phyloP scores from a whole-genome alignment of 495 filamentous ascomycete species.

The Neurospora tetraspora region DNA sequence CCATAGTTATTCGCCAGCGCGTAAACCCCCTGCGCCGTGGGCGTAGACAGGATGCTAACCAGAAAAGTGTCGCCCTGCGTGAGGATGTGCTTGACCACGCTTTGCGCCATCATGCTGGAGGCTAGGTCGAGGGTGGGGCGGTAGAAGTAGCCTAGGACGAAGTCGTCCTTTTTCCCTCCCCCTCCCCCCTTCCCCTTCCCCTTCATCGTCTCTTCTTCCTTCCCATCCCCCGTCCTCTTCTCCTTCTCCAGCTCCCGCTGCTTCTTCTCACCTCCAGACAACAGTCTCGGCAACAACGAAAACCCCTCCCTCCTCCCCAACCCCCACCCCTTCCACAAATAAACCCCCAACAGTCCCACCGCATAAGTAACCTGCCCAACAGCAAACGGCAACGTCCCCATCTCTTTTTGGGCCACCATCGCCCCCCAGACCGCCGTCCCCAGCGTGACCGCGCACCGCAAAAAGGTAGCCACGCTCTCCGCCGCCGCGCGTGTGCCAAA shows the following conservation, averaged over 20 bases:
- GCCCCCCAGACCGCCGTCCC: constrained; percentile 48
- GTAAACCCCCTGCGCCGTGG: constrained; percentile 84
- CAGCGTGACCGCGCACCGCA: constrained; percentile 65
- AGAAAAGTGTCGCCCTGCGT: constrained; percentile 91
- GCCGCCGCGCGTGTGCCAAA: constrained; percentile 72
- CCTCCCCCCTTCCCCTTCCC: too few species aligned
- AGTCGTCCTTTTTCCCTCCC: too few species aligned
- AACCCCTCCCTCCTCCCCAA: constrained; percentile 41
- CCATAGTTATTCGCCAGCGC: constrained; percentile 92
- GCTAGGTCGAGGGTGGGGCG: constrained; percentile 54
- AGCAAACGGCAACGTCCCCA: constrained; percentile 82
- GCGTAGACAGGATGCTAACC: constrained; percentile 62
- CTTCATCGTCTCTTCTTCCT: too few species aligned
- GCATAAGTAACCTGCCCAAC: constrained; percentile 78
- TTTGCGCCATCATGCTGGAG: constrained; percentile 77
- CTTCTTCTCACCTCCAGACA: constrained; percentile 5
- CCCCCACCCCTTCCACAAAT: constrained; percentile 39
- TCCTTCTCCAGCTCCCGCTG: not conserved
- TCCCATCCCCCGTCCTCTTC: not conserved
- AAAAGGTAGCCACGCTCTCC: constrained; percentile 67
- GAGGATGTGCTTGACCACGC: constrained; percentile 77
- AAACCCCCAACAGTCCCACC: constrained; percentile 53
- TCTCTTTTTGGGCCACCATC: constrained; percentile 25
- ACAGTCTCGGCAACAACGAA: constrained; percentile 37
- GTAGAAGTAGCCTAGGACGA: constrained; percentile 55